Percentiles rank a stretch among this genome's conserved stretches.
These are phyloP conservation scores for Colletotrichum salicis DNA, from an alignment of 2,329 filamentous ascomycete species.

Conservation along the genomic window DNA sequence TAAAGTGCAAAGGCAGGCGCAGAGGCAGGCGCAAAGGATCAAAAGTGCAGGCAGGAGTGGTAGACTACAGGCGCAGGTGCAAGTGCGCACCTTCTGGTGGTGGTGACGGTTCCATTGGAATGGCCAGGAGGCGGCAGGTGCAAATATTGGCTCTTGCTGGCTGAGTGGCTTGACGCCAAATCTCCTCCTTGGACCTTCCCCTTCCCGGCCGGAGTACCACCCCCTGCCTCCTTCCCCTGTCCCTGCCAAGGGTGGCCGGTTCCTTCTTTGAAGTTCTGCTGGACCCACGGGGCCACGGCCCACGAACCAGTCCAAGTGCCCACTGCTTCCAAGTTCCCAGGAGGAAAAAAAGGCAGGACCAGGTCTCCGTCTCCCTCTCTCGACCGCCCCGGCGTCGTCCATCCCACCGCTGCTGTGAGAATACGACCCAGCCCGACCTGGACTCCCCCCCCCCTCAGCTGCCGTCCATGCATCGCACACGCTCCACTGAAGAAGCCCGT, in stretches of 20 bases:
- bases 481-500: conserved; percentile 25
- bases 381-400: not conserved
- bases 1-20: not conserved
- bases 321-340: not conserved
- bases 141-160: conserved; percentile 6
- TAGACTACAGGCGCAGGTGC: not conserved
- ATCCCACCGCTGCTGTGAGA: not conserved
- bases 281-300: not conserved
- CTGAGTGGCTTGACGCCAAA: conserved; percentile 34
- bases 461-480: conserved; percentile 17
- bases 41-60: not conserved
- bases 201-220: conserved; percentile 10
- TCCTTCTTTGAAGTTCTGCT: not conserved
- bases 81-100: not conserved
- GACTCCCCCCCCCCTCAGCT: not conserved
- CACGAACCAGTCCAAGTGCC: conserved; percentile 29
- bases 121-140: not conserved
- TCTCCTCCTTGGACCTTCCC: conserved; percentile 27
- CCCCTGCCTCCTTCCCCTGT: conserved; percentile 24
- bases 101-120: conserved; percentile 2
- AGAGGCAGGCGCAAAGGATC: not conserved
- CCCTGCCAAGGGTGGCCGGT: conserved; percentile 16
- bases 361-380: not conserved
- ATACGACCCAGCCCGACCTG: conserved; percentile 12
- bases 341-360: not conserved